phyloP scores from a whole-genome alignment of 148 eudicot species.

The Hydrangea macrophylla region DNA sequence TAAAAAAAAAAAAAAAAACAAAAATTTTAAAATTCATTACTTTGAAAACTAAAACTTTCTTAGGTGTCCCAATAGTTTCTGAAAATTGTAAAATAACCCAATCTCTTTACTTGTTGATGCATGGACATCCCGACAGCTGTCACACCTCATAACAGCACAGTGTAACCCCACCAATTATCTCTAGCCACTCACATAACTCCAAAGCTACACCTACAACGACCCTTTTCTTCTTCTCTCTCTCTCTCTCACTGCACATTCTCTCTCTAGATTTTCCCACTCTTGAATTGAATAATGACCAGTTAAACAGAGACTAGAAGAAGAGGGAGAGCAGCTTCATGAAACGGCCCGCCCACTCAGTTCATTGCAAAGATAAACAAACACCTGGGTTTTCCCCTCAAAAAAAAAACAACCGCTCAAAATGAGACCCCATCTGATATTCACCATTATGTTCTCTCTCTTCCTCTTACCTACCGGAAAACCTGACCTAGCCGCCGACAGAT shows the following conservation, averaged over 20 bases:
- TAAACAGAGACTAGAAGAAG: background rate
- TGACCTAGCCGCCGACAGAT: slow-evolving; percentile 39
- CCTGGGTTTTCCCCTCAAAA: background rate
- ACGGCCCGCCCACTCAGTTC: too few species aligned
- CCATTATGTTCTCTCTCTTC: slow-evolving; percentile 21
- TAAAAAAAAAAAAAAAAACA: too few species aligned
- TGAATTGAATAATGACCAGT: background rate
- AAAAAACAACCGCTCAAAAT: background rate
- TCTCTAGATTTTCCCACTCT: too few species aligned
- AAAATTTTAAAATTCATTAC: too few species aligned
- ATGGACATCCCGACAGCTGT: too few species aligned
- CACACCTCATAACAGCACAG: too few species aligned
- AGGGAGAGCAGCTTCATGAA: background rate
- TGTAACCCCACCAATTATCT: too few species aligned
- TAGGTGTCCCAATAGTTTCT: too few species aligned
- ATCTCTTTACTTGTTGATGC: too few species aligned
- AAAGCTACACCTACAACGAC: background rate
- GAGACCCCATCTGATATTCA: slow-evolving; percentile 1
- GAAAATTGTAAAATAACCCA: too few species aligned
- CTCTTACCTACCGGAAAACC: slow-evolving; percentile 20
- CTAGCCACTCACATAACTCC: background rate
- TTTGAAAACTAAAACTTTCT: too few species aligned
- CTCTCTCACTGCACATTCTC: background rate
- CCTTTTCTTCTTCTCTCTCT: background rate
- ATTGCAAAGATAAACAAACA: background rate